Evolutionary conservation across 2,329 filamentous ascomycete genomes (phyloP), one percentile per base, ranked within the genome.

Genomic region (Rutstroemia sydowiana): DNA sequence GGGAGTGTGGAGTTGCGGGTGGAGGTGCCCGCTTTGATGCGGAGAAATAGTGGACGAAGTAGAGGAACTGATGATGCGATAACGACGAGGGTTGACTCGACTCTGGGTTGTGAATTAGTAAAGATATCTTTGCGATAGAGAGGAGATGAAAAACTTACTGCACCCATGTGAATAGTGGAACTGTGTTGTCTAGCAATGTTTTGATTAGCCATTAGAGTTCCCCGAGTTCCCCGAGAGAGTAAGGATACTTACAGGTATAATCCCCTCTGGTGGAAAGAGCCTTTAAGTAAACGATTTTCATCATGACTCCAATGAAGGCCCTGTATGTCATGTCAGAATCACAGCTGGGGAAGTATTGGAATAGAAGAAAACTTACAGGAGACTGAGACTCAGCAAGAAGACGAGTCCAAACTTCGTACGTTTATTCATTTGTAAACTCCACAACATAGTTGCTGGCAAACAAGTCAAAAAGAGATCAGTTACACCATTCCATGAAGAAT

Each of bases 51-150:
- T 4, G 55, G 57, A 1, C 53, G 55, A 21, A 59, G 45, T 14
- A 59, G 53, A 11, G 57, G 57, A 5, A 57, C 46, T 5, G 57
- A 59, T n/a, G 53, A 52, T 8, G 55, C 57, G 48, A 56, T 57
- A 3, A 43, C 47, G n/a, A 59, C 55, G 28, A 59, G 48, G 18
- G 42, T 54, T 9, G 41, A 40, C 54, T 59, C 57, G 34, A 57
- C 51, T 34, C 55, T 58, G 20, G 4, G 26, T 18, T 37, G 36
- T 30, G 13, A 20, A 13, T 55, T 28, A 55, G 51, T 45, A 40
- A 37, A 23, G 21, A 28, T 48, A 23, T 40, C 11, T 21, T n/a
- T n/a, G n/a, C 14, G 20, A 26, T 16, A 10, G 6, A 20, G 16
- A n/a, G n/a, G 21, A 5, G 11, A 5, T 10, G 9, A 36, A 28